These are phyloP conservation scores for Chrysophaeum taylorii DNA, from an alignment of 352 stramenopile genomes.

Conservation along the genomic window DNA sequence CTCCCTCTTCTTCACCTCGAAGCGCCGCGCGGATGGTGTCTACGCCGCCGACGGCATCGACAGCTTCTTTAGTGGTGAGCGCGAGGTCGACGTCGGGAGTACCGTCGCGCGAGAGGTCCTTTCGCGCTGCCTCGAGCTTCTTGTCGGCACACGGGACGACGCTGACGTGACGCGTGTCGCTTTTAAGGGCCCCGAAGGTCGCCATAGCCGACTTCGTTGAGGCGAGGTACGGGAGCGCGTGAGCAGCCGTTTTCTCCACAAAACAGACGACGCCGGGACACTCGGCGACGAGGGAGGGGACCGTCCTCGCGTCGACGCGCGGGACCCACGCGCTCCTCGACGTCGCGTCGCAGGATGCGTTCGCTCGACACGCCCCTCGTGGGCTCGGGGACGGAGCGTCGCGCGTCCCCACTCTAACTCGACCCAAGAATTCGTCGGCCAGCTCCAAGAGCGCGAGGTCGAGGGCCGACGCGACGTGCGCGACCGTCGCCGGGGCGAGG, in stretches of 20 bases:
- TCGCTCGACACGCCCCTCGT: no score
- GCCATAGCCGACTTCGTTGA: constrained; percentile 86
- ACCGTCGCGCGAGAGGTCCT: constrained; percentile 38
- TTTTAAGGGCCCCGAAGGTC: constrained; percentile 38
- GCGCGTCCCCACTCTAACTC: no score
- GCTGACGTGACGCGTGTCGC: constrained; percentile 65
- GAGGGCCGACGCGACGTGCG: no score
- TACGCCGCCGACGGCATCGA: neutral
- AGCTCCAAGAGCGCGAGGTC: no score
- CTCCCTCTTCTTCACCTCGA: neutral
- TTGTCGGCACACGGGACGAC: constrained; percentile 98
- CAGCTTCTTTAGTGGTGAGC: neutral
- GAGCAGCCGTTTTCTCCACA: constrained; percentile 88
- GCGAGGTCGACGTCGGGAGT: constrained; percentile 7
- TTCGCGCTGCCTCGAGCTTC: constrained; percentile 90
- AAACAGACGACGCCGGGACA: constrained; percentile 95
- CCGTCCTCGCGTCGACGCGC: no score
- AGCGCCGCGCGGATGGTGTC: neutral
- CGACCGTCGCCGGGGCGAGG: no score
- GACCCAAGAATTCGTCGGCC: no score
- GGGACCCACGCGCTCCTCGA: no score
- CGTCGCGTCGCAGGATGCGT: no score
- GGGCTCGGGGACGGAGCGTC: no score
- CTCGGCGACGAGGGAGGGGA: constrained; percentile 79
- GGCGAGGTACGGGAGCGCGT: constrained; percentile 83